Evolutionary conservation across 1,139 yeast genomes (phyloP).

Genomic region (Geotrichum candidum): DNA sequence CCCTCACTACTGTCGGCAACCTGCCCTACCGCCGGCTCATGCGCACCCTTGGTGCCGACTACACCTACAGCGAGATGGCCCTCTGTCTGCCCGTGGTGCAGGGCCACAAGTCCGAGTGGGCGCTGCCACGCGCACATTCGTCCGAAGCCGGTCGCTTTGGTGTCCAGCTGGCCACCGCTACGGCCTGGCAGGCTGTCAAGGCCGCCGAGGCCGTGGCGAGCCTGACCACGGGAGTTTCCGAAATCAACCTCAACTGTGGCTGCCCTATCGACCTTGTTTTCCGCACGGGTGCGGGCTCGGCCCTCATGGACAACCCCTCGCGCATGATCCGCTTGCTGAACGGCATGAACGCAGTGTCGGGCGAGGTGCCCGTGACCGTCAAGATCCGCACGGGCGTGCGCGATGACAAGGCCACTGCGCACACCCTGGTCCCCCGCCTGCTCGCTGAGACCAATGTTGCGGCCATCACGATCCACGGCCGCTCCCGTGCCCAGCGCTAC

Average conservation of each 20-base stretch:
- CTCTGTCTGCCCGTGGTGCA: constrained; percentile 76
- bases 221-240: constrained; percentile 54
- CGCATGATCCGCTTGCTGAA: constrained; percentile 69
- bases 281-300: constrained; percentile 94
- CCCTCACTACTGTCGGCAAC: constrained; percentile 95
- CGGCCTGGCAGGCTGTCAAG: constrained; percentile 90
- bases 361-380: constrained; percentile 85
- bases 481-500: constrained; percentile 93
- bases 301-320: constrained; percentile 84
- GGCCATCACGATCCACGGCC: constrained; percentile 90
- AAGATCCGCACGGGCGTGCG: constrained; percentile 88
- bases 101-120: constrained; percentile 96
- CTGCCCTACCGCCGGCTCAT: constrained; percentile 90
- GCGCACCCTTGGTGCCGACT: constrained; percentile 87
- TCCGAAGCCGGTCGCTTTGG: constrained; percentile 87
- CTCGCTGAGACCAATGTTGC: constrained; percentile 76
- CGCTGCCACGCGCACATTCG: constrained; percentile 82
- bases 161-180: constrained; percentile 85
- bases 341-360: constrained; percentile 84
- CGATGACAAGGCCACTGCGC: constrained; percentile 84
- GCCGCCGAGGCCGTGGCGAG: constrained; percentile 74
- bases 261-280: constrained; percentile 93
- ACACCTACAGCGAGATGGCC: constrained; percentile 96
- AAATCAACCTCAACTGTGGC: constrained; percentile 88
- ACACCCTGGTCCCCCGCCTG: constrained; percentile 60